These are phyloP conservation scores for Phytopythium chamaehyphon DNA, from an alignment of 352 stramenopile genomes.

Conservation along the genomic window DNA sequence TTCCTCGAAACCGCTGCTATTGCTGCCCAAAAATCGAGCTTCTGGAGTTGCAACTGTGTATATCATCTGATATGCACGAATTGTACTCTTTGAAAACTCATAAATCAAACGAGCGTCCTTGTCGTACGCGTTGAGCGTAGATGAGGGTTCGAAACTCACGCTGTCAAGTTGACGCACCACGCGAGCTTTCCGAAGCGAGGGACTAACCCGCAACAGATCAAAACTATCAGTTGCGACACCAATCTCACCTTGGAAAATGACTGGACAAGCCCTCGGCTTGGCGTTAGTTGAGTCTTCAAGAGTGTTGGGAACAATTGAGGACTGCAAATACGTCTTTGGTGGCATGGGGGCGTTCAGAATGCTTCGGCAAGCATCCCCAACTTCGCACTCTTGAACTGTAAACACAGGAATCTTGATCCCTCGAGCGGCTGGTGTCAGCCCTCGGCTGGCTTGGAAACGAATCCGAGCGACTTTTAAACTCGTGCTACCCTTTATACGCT, in stretches of 20 bases:
- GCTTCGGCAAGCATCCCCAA: slow-evolving; percentile 13
- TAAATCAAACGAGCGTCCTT: not conserved
- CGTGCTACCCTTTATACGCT: slow-evolving; percentile 3
- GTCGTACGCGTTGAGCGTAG: slow-evolving; percentile 4
- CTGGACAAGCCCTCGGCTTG: not conserved
- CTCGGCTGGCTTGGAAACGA: not conserved
- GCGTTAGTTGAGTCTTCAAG: too few relatives aligned
- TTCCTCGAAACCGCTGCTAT: not conserved
- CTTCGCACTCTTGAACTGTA: slow-evolving; percentile 15
- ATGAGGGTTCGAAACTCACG: not conserved
- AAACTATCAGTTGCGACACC: slow-evolving; percentile 5
- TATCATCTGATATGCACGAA: slow-evolving; percentile 3
- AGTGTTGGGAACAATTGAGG: not conserved
- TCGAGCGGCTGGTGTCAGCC: not conserved
- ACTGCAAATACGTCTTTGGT: not conserved
- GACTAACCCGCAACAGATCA: slow-evolving; percentile 6
- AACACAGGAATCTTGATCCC: not conserved
- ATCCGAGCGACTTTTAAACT: slow-evolving; percentile 4
- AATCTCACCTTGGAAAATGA: slow-evolving; percentile 4
- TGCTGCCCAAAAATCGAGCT: too few relatives aligned
- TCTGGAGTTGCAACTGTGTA: not conserved
- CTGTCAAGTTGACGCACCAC: slow-evolving; percentile 3
- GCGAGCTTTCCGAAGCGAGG: slow-evolving; percentile 2
- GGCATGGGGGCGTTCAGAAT: slow-evolving; percentile 9
- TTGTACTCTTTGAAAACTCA: not conserved